A percentile compares a stretch with the other conserved stretches of the same genome.
These are phyloP conservation scores for Dovyalis caffra DNA, from an alignment of 345 rosid genomes.

Conservation along the genomic window DNA sequence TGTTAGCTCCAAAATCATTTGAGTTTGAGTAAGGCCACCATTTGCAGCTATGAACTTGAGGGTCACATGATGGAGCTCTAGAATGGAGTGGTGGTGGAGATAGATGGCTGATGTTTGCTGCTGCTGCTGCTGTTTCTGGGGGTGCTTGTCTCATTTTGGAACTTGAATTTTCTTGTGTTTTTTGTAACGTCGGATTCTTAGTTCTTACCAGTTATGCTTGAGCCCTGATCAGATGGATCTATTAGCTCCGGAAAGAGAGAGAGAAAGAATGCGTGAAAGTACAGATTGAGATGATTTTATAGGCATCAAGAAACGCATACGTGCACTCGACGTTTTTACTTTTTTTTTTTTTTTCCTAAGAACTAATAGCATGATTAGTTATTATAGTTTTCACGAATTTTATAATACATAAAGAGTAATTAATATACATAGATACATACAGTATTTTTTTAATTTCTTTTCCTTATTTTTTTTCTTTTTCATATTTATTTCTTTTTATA, in stretches of 20 bases:
- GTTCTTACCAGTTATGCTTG: not conserved
- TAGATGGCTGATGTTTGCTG: conserved; percentile 2
- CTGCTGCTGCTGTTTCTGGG: not conserved
- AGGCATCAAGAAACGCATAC: conserved; percentile 21
- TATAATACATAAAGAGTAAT: no score
- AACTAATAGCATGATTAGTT: no score
- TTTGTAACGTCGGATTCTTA: no score
- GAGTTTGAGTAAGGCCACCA: conserved; percentile 47
- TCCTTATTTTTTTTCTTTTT: no score
- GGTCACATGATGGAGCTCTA: conserved; percentile 32
- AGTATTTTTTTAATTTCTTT: no score
- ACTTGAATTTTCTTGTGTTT: not conserved
- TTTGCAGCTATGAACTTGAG: conserved; percentile 30
- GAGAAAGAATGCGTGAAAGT: conserved; percentile 13
- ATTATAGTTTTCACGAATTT: no score
- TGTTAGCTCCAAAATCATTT: conserved; percentile 51
- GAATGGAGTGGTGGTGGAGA: conserved; percentile 18
- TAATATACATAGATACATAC: no score
- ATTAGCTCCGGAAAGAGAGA: not conserved
- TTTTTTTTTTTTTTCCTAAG: no score
- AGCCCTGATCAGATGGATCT: not conserved
- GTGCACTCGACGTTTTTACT: conserved; percentile 18
- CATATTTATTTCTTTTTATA: no score
- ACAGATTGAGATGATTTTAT: conserved; percentile 12
- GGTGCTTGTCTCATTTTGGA: conserved; percentile 15